Percentiles rank a stretch among this genome's conserved stretches.
Evolutionary conservation across 805 yeast genomes (phyloP).

Genomic region (Pichia manshurica): DNA sequence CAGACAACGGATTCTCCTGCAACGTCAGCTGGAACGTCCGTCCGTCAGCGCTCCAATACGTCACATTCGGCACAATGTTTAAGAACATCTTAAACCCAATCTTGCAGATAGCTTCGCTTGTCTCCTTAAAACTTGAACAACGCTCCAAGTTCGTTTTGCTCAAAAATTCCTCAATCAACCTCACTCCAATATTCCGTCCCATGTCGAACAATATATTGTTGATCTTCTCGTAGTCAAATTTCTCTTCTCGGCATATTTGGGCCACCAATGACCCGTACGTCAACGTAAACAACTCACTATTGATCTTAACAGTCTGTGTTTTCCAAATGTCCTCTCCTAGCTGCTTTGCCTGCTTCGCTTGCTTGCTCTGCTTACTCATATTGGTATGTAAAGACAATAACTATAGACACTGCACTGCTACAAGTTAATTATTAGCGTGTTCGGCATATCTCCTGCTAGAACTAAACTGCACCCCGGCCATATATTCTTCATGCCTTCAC

Average conservation of each 20-base stretch:
- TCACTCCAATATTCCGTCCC: constrained; percentile 93
- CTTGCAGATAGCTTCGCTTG: constrained; percentile 80
- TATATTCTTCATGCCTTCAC: too few species aligned
- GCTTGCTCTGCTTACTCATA: constrained; percentile 5
- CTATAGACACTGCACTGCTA: too few species aligned
- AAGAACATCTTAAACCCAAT: constrained; percentile 88
- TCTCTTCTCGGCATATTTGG: constrained; percentile 79
- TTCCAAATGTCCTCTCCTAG: constrained; percentile 92
- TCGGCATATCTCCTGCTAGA: too few species aligned
- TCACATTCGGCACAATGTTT: constrained; percentile 63
- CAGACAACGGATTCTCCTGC: constrained; percentile 85
- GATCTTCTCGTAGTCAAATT: constrained; percentile 69
- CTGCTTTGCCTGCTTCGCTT: constrained; percentile 13
- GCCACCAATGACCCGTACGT: constrained; percentile 94
- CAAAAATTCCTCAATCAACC: constrained; percentile 87
- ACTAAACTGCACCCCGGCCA: neutral
- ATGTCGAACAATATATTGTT: constrained; percentile 80
- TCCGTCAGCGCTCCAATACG: constrained; percentile 72
- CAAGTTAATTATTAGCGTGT: too few species aligned
- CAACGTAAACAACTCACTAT: constrained; percentile 87
- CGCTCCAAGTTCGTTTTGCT: constrained; percentile 84
- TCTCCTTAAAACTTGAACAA: constrained; percentile 73
- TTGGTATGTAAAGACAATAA: too few species aligned
- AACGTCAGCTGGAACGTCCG: constrained; percentile 68
- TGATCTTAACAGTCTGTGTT: constrained; percentile 78